Percentiles rank a stretch among this genome's conserved stretches.
Conservation (phyloP, 2,329 filamentous ascomycete genomes). For the Paecilomyces dactylethromorphus region DNA sequence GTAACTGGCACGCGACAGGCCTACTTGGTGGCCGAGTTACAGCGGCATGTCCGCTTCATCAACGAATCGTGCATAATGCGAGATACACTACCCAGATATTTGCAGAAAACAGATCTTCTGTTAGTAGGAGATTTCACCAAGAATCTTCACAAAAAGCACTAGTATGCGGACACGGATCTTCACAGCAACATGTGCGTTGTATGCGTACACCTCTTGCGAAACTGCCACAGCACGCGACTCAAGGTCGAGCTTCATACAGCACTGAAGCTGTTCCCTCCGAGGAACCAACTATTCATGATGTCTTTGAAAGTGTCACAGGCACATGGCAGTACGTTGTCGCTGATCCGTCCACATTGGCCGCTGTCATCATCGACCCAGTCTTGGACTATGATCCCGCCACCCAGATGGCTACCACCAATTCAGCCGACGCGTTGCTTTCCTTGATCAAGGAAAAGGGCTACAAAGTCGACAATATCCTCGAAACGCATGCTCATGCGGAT, state of each 20-base stretch:
- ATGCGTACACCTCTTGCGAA: not conserved
- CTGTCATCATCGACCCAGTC: constrained; percentile 58
- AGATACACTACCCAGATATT: not conserved
- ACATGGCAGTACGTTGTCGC: constrained; percentile 35
- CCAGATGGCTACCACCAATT: constrained; percentile 41
- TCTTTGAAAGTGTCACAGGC: constrained; percentile 37
- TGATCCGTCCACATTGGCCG: constrained; percentile 42
- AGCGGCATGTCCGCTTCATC: not conserved
- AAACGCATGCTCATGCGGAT: constrained; percentile 58
- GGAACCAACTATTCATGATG: constrained; percentile 20
- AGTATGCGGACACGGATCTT: not conserved
- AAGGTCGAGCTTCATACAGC: not conserved
- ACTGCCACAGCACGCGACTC: not conserved
- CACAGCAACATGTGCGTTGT: not conserved
- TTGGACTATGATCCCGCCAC: constrained; percentile 48
- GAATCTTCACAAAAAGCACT: not conserved
- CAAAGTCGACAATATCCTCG: constrained; percentile 47
- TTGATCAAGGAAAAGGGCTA: constrained; percentile 42
- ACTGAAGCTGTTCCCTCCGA: not conserved
- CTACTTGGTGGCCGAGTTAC: not conserved
- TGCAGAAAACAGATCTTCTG: not conserved
- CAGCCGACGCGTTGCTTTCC: constrained; percentile 48
- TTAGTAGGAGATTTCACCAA: not conserved
- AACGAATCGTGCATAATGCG: not conserved
- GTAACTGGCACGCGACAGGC: not conserved